Conservation (phyloP, 164 flowering plant species). For the Nelumbo lutea region DNA sequence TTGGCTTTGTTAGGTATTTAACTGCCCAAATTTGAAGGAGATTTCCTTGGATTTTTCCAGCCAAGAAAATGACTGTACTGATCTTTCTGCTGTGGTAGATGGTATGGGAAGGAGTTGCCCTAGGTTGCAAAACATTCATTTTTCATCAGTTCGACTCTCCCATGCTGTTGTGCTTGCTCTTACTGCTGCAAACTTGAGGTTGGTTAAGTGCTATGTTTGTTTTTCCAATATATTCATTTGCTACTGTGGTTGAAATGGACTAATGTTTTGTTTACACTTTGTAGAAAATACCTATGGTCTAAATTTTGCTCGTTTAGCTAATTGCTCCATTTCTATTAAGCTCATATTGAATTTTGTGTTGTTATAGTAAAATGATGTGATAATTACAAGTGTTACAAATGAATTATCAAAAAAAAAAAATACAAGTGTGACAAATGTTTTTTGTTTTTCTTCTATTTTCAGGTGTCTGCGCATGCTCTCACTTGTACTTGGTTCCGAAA, state of each 20-base stretch:
- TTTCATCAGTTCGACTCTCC: slow-evolving; percentile 73
- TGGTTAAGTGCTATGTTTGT: slow-evolving; percentile 8
- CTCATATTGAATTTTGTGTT: neutral
- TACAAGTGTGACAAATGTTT: neutral
- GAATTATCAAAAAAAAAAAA: too few species aligned
- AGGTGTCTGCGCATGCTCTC: slow-evolving; percentile 94
- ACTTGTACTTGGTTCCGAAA: slow-evolving; percentile 82
- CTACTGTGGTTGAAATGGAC: neutral
- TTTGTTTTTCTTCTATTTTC: slow-evolving; percentile 4
- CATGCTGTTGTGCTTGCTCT: slow-evolving; percentile 82
- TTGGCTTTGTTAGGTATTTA: slow-evolving; percentile 49
- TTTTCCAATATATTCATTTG: neutral
- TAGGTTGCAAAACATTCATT: slow-evolving; percentile 74
- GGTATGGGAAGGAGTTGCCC: slow-evolving; percentile 74
- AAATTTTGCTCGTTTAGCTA: neutral
- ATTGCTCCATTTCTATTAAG: neutral
- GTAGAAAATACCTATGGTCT: neutral
- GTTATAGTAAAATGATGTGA: neutral
- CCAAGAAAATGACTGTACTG: slow-evolving; percentile 74
- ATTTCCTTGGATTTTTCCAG: slow-evolving; percentile 76
- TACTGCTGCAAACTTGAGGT: slow-evolving; percentile 85
- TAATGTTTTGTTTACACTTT: neutral
- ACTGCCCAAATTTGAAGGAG: slow-evolving; percentile 83
- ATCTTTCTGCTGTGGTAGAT: slow-evolving; percentile 59
- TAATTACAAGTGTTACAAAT: neutral